These are phyloP conservation scores for Beauveria australis DNA, from an alignment of 2,329 filamentous ascomycete genomes.

Conservation along the genomic window DNA sequence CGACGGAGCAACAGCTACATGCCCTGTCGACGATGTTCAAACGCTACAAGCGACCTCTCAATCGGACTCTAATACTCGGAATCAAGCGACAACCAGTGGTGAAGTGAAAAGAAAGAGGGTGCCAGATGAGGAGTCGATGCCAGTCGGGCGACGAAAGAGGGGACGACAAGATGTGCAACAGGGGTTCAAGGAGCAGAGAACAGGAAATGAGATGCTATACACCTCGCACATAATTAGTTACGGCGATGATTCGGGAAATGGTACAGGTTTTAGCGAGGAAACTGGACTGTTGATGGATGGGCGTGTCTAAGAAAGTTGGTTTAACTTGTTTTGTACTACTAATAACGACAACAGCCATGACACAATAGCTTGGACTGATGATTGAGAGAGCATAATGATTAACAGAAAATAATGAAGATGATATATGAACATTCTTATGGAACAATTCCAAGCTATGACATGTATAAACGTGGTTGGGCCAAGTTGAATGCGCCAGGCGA, in stretches of 20 bases:
- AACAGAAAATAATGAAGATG: too few species aligned
- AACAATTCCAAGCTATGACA: too few species aligned
- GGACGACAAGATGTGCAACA: background rate
- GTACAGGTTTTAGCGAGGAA: background rate
- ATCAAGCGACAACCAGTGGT: background rate
- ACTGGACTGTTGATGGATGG: too few species aligned
- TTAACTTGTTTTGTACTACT: too few species aligned
- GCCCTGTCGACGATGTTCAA: background rate
- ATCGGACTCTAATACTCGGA: background rate
- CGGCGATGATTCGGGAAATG: background rate
- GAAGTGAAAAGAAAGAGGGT: background rate
- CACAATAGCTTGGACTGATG: too few species aligned
- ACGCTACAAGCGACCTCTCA: background rate
- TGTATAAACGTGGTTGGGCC: too few species aligned
- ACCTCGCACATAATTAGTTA: background rate
- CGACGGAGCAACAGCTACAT: too few species aligned
- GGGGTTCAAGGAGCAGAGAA: background rate
- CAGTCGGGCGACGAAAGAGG: background rate
- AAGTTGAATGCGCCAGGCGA: too few species aligned
- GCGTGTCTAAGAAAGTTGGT: too few species aligned
- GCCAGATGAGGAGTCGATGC: constrained; percentile 1
- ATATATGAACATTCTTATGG: too few species aligned
- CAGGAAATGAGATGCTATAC: background rate
- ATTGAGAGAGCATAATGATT: too few species aligned
- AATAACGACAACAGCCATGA: too few species aligned